Conservation (phyloP, 176 grass and related monocot species). For the Melocanna baccifera region DNA sequence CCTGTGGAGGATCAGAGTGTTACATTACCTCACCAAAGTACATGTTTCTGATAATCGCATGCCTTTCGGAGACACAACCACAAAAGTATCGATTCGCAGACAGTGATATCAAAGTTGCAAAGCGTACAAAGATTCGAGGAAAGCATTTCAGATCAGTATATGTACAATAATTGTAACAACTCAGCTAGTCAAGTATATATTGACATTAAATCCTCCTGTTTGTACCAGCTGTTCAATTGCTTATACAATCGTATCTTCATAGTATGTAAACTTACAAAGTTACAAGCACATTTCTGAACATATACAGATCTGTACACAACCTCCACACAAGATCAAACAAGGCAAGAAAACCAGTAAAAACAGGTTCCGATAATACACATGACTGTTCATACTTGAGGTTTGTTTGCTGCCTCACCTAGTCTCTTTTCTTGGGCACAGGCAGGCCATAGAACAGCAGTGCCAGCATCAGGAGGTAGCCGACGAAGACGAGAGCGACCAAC, state of each 20-base stretch:
- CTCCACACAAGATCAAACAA: background rate
- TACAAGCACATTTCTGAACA: background rate
- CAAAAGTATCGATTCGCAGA: background rate
- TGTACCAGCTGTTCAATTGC: background rate
- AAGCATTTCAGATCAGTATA: slow-evolving; percentile 18
- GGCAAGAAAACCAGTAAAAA: background rate
- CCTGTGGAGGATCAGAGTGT: no score
- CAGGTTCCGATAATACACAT: background rate
- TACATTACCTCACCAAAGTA: background rate
- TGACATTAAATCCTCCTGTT: background rate
- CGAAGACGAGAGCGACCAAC: slow-evolving; percentile 15
- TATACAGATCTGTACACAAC: background rate
- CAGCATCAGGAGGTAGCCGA: slow-evolving; percentile 40
- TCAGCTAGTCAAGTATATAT: slow-evolving; percentile 15
- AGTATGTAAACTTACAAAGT: background rate
- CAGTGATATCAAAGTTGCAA: background rate
- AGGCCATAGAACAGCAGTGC: slow-evolving; percentile 24
- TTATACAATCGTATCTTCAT: background rate
- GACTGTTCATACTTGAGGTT: background rate
- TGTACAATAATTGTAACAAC: slow-evolving; percentile 19
- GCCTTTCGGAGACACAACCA: background rate
- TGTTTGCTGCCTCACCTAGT: background rate
- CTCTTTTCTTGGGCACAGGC: slow-evolving; percentile 8
- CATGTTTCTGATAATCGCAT: background rate
- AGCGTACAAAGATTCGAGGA: slow-evolving; percentile 14